phyloP scores from a whole-genome alignment of 2,329 filamentous ascomycete species.

The Cucurbitaria berberidis region DNA sequence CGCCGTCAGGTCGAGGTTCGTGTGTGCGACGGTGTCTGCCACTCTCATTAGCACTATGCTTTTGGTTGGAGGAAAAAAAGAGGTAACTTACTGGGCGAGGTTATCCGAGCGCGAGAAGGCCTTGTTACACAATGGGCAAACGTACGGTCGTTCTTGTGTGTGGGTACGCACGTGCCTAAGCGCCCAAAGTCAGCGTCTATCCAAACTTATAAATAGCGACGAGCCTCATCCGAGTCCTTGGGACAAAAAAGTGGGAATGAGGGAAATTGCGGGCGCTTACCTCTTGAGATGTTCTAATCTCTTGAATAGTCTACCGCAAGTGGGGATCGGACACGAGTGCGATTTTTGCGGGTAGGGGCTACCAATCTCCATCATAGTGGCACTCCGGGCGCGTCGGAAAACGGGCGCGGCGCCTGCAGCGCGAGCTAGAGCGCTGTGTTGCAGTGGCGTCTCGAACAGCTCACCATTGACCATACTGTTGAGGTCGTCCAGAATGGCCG shows the following conservation, averaged over 20 bases:
- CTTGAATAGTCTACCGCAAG: conserved; percentile 97
- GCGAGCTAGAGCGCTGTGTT: conserved; percentile 65
- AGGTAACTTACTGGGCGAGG: conserved; percentile 81
- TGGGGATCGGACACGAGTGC: conserved; percentile 98
- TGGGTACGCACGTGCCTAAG: conserved; percentile 96
- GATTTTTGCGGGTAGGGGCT: conserved; percentile 97
- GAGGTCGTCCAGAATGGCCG: conserved; percentile 73
- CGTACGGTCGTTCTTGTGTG: conserved; percentile 98
- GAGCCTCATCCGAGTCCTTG: conserved; percentile 12
- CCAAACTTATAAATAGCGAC: conserved; percentile 40
- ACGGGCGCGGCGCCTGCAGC: conserved; percentile 70
- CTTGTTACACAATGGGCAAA: conserved; percentile 97
- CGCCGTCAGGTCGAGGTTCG: conserved; percentile 71
- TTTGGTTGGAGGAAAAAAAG: conserved; percentile 14
- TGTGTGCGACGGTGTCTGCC: conserved; percentile 76
- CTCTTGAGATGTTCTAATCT: conserved; percentile 98
- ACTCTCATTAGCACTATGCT: conserved; percentile 48
- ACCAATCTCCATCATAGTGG: conserved; percentile 95
- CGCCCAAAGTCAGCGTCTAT: conserved; percentile 58
- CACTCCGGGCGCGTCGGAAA: conserved; percentile 87
- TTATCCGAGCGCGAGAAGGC: conserved; percentile 99
- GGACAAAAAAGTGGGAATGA: conserved; percentile 13
- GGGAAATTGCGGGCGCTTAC: conserved; percentile 67
- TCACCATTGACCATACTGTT: conserved; percentile 51
- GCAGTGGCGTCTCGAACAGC: conserved; percentile 53